A percentile compares a stretch with the other conserved stretches of the same genome.
phyloP scores from a whole-genome alignment of 1,284 basidiomycete genomes.

The Ceratobasidium sp. region DNA sequence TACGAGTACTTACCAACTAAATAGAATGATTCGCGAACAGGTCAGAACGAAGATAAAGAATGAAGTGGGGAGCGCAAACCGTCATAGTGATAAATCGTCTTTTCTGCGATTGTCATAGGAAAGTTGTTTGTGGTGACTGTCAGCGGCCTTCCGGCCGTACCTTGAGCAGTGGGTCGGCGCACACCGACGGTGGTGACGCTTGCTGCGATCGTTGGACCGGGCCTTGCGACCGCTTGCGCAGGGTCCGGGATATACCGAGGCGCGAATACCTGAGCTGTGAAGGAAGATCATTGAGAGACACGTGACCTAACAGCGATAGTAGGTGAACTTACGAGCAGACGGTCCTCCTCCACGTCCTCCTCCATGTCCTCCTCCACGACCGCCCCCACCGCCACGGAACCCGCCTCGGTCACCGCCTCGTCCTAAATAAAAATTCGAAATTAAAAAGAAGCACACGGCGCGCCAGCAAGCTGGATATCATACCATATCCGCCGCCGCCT shows the following conservation, averaged over 20 bases:
- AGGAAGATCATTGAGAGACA: neutral
- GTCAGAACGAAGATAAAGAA: neutral
- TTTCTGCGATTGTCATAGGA: constrained; percentile 28
- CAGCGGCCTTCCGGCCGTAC: constrained; percentile 66
- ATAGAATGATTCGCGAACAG: neutral
- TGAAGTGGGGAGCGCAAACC: constrained; percentile 14
- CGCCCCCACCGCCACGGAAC: neutral
- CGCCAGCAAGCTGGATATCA: too few species aligned
- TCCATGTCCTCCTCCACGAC: neutral
- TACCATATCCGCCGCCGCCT: neutral
- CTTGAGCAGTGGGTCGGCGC: constrained; percentile 51
- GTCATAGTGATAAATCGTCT: constrained; percentile 44
- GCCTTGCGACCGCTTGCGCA: neutral
- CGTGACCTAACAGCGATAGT: too few species aligned
- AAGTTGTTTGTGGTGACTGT: constrained; percentile 59
- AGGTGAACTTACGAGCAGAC: neutral
- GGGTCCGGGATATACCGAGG: constrained; percentile 7
- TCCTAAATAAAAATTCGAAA: too few species aligned
- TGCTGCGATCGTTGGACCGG: neutral
- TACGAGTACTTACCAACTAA: constrained; percentile 18
- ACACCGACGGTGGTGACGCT: constrained; percentile 1
- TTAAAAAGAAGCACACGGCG: too few species aligned
- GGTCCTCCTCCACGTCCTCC: neutral
- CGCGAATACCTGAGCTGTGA: neutral
- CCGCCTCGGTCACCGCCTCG: too few species aligned